Evolutionary conservation across 805 yeast genomes (phyloP).

Genomic region (Spathaspora hagerdaliae): DNA sequence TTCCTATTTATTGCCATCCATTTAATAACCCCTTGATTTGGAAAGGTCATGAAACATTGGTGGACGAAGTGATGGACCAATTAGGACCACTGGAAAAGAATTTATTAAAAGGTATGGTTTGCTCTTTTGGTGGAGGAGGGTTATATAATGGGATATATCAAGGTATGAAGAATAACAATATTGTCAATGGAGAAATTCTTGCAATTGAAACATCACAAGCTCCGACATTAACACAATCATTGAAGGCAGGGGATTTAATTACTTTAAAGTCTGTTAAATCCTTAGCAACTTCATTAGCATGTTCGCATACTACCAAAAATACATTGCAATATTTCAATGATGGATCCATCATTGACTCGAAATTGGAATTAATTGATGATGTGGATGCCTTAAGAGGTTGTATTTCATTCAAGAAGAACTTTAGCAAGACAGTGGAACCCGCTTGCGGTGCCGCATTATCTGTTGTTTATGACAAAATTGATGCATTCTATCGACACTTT

Average conservation of each 20-base stretch:
- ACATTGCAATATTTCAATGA: constrained; percentile 39
- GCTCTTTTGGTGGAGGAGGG: constrained; percentile 60
- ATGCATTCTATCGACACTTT: constrained; percentile 19
- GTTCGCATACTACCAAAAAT: constrained; percentile 50
- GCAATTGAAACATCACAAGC: constrained; percentile 61
- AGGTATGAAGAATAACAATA: constrained; percentile 36
- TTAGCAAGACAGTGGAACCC: constrained; percentile 56
- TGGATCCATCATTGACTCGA: constrained; percentile 10
- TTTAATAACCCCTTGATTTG: constrained; percentile 49
- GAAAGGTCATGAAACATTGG: constrained; percentile 50
- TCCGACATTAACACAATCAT: constrained; percentile 51
- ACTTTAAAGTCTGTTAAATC: constrained; percentile 44
- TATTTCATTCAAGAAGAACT: constrained; percentile 46
- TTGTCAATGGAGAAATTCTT: constrained; percentile 24
- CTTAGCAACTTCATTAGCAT: constrained; percentile 63
- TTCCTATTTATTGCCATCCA: constrained; percentile 52
- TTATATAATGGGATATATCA: constrained; percentile 48
- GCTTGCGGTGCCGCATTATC: constrained; percentile 72
- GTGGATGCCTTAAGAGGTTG: constrained; percentile 53
- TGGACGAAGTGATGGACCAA: constrained; percentile 41
- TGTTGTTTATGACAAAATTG: constrained; percentile 39
- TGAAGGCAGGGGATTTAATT: constrained; percentile 43
- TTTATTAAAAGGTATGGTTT: constrained; percentile 42
- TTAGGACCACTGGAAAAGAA: constrained; percentile 9
- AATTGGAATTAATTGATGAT: constrained; percentile 39